phyloP scores from a whole-genome alignment of 352 stramenopile genomes.

The Phytophthora brassicae region DNA sequence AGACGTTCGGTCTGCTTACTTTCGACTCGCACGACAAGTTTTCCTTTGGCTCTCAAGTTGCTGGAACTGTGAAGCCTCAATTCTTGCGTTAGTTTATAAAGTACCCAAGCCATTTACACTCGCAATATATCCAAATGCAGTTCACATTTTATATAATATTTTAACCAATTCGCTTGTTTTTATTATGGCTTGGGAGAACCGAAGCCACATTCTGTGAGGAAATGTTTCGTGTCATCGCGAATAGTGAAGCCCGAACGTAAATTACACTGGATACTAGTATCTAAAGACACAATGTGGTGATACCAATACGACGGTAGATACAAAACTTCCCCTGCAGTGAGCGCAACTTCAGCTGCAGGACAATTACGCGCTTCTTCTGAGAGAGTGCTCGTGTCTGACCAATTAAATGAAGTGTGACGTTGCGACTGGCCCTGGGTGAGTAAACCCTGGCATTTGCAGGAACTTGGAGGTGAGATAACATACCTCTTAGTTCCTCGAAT shows the following conservation, averaged over 20 bases:
- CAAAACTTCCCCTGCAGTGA: slow-evolving; percentile 92
- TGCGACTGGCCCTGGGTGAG: slow-evolving; percentile 73
- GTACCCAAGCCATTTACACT: slow-evolving; percentile 26
- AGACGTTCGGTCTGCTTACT: slow-evolving; percentile 49
- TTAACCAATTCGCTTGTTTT: neutral
- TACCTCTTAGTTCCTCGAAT: slow-evolving; percentile 91
- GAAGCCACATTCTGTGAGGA: slow-evolving; percentile 48
- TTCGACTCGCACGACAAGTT: slow-evolving; percentile 33
- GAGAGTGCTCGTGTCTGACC: slow-evolving; percentile 59
- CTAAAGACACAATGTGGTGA: slow-evolving; percentile 95
- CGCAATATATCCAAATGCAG: slow-evolving; percentile 11
- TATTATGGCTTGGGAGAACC: neutral
- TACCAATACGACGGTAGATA: slow-evolving; percentile 96
- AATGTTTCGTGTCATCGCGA: slow-evolving; percentile 36
- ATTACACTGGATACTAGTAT: slow-evolving; percentile 96
- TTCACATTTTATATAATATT: neutral
- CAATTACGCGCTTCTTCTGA: slow-evolving; percentile 46
- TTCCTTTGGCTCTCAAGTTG: neutral
- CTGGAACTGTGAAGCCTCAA: slow-evolving; percentile 7
- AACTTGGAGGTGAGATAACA: slow-evolving; percentile 89
- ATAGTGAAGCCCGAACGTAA: slow-evolving; percentile 60
- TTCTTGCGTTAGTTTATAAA: slow-evolving; percentile 14
- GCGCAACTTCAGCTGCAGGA: slow-evolving; percentile 86
- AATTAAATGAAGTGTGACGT: slow-evolving; percentile 93
- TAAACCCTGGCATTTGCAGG: slow-evolving; percentile 83